These are phyloP conservation scores for Erythrobasidium hasegawianum DNA, from an alignment of 1,284 basidiomycete genomes.

Conservation along the genomic window DNA sequence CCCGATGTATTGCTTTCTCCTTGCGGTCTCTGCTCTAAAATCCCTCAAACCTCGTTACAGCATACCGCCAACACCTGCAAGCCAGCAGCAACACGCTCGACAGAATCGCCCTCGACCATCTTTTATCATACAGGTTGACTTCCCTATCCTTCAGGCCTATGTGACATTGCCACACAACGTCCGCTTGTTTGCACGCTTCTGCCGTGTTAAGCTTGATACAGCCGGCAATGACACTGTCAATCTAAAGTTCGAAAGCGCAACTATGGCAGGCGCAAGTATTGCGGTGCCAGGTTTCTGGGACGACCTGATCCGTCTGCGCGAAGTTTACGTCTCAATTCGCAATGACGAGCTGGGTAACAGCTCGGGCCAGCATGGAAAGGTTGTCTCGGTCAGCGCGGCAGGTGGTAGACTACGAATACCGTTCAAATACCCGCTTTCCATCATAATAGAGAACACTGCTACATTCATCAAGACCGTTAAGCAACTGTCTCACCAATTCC, in stretches of 20 bases:
- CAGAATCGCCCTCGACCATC: constrained; percentile 10
- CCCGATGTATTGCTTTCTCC: constrained; percentile 68
- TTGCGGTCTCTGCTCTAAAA: constrained; percentile 61
- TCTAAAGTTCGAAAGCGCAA: constrained; percentile 48
- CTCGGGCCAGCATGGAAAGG: constrained; percentile 42
- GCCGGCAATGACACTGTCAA: constrained; percentile 42
- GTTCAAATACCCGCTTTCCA: constrained; percentile 66
- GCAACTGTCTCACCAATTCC: constrained; percentile 51
- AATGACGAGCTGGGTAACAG: constrained; percentile 42
- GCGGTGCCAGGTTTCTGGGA: constrained; percentile 62
- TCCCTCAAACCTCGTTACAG: constrained; percentile 46
- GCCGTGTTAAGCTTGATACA: constrained; percentile 38
- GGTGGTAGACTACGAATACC: constrained; percentile 73
- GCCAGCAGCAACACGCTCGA: constrained; percentile 30
- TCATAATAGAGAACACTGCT: constrained; percentile 49
- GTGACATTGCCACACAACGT: constrained; percentile 47
- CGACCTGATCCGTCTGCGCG: constrained; percentile 65
- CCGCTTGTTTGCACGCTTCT: constrained; percentile 40
- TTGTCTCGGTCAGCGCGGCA: constrained; percentile 57
- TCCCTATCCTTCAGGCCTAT: constrained; percentile 37
- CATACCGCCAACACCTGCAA: neutral
- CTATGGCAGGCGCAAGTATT: constrained; percentile 53
- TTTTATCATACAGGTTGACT: neutral
- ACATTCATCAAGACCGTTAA: constrained; percentile 52
- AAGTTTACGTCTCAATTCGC: constrained; percentile 57